A percentile compares a stretch with the other conserved stretches of the same genome.
phyloP scores from a whole-genome alignment of 768 basidiomycete genomes.

The Grammothele lineata region DNA sequence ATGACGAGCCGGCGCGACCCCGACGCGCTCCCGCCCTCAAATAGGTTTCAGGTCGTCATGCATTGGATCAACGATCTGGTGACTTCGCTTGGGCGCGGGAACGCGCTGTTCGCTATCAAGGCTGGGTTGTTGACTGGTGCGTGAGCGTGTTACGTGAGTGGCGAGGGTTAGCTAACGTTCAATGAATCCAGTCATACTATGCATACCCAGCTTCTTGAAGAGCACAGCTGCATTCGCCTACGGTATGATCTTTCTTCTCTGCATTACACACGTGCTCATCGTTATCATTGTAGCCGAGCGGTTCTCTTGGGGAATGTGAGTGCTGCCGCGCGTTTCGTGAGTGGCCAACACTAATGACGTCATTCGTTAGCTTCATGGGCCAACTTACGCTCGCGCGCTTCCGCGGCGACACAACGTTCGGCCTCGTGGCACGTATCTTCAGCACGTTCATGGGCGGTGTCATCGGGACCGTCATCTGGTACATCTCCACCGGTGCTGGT shows the following conservation, averaged over 20 bases:
- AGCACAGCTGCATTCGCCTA: conserved; percentile 55
- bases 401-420: conserved; percentile 71
- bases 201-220: conserved; percentile 55
- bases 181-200: conserved; percentile 43
- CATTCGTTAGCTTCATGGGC: conserved; percentile 65
- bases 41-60: conserved; percentile 50
- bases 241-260: conserved; percentile 35
- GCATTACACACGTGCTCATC: conserved; percentile 3
- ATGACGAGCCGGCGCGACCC: conserved; percentile 59
- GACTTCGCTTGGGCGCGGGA: conserved; percentile 47
- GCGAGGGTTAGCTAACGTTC: not conserved
- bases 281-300: conserved; percentile 42
- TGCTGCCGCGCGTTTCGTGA: not conserved
- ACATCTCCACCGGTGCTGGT: conserved; percentile 61
- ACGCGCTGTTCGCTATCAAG: conserved; percentile 66
- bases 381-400: conserved; percentile 70
- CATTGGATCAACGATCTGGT: conserved; percentile 38
- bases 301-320: conserved; percentile 70
- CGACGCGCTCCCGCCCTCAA: conserved; percentile 68
- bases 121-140: conserved; percentile 62
- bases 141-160: too few relatives aligned
- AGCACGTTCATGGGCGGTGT: conserved; percentile 66
- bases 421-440: conserved; percentile 52
- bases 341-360: not conserved
- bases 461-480: conserved; percentile 67